phyloP scores from a whole-genome alignment of 495 filamentous ascomycete genomes.

The Penicillium maclennaniae region DNA sequence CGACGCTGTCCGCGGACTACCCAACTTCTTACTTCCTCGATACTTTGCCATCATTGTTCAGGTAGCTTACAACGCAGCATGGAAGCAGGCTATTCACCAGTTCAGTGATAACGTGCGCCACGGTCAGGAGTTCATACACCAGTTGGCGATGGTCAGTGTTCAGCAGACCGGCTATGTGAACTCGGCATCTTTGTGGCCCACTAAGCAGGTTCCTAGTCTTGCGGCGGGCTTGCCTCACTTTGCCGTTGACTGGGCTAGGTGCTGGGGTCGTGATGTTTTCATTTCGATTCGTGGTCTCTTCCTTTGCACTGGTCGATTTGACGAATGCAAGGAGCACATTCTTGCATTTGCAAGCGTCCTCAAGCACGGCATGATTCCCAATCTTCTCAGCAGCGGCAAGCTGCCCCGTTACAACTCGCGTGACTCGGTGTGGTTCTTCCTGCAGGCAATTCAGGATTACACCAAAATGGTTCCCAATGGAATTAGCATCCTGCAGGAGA shows the following conservation, averaged over 20 bases:
- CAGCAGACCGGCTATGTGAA: constrained; percentile 87
- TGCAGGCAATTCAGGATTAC: constrained; percentile 94
- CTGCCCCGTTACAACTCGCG: constrained; percentile 94
- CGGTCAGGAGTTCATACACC: constrained; percentile 81
- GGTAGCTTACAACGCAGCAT: constrained; percentile 79
- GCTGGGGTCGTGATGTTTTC: constrained; percentile 97
- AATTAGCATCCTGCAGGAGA: constrained; percentile 65
- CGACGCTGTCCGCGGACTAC: constrained; percentile 74
- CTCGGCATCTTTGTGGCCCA: constrained; percentile 85
- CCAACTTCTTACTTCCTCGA: constrained; percentile 83
- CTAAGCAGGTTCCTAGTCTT: constrained; percentile 76
- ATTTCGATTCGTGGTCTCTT: constrained; percentile 89
- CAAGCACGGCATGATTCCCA: constrained; percentile 99
- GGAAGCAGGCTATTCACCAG: constrained; percentile 70
- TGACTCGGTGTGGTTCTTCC: constrained; percentile 96
- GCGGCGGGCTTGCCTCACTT: constrained; percentile 97
- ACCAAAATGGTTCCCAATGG: constrained; percentile 79
- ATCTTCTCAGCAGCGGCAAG: constrained; percentile 80
- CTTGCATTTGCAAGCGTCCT: constrained; percentile 92
- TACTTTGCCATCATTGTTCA: constrained; percentile 90
- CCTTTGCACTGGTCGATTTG: constrained; percentile 81
- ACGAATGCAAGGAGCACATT: constrained; percentile 89
- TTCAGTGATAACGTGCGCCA: constrained; percentile 71
- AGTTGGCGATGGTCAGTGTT: constrained; percentile 80
- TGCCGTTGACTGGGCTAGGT: constrained; percentile 86